Conservation (phyloP, 352 stramenopile genomes). For the Globisporangium barbulae region DNA sequence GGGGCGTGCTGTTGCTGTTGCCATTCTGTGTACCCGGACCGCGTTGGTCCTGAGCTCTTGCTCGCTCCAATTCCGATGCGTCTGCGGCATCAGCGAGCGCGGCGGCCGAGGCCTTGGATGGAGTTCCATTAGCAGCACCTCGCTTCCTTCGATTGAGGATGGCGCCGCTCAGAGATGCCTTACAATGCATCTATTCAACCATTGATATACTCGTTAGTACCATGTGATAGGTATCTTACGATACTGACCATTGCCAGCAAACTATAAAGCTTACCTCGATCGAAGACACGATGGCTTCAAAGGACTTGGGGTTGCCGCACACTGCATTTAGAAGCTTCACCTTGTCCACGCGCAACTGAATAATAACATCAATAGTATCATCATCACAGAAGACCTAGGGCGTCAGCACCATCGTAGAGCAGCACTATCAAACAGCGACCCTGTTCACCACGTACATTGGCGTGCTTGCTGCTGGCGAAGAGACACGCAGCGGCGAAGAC, state of each 20-base stretch:
- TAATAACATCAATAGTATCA: background rate
- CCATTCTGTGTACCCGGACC: background rate
- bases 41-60: background rate
- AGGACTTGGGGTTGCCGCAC: constrained; percentile 54
- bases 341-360: constrained; percentile 57
- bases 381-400: background rate
- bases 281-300: constrained; percentile 65
- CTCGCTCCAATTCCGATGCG: background rate
- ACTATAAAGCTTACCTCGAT: constrained; percentile 38
- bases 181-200: constrained; percentile 32
- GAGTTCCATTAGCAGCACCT: background rate
- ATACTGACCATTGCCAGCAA: background rate
- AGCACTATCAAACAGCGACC: background rate
- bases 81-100: constrained; percentile 12
- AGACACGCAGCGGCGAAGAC: constrained; percentile 67
- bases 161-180: constrained; percentile 37
- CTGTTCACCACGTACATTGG: constrained; percentile 28
- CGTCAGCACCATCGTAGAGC: background rate
- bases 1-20: background rate
- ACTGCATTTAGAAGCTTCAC: constrained; percentile 52
- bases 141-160: constrained; percentile 36
- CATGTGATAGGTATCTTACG: background rate
- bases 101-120: constrained; percentile 6
- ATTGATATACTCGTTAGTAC: constrained; percentile 1
- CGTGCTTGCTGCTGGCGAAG: constrained; percentile 60